These are phyloP conservation scores for Lizonia empirigonia DNA, from an alignment of 2,329 filamentous ascomycete species.

Conservation along the genomic window DNA sequence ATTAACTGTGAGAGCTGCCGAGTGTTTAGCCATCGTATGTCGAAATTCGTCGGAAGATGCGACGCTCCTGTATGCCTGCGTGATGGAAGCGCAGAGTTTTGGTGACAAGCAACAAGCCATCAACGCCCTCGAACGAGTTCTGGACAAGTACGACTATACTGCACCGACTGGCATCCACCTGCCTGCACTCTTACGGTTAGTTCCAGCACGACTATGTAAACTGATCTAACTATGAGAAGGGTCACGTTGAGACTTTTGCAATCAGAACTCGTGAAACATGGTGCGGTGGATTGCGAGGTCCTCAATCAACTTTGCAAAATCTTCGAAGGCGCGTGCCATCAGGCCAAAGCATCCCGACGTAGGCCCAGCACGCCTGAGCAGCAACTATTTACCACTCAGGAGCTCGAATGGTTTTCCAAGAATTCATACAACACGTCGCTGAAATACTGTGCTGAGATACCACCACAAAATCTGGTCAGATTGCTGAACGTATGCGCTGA, in stretches of 20 bases:
- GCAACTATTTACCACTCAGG: constrained; percentile 61
- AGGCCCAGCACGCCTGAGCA: constrained; percentile 50
- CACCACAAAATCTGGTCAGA: constrained; percentile 59
- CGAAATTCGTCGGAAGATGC: constrained; percentile 59
- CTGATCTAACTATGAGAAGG: constrained; percentile 31
- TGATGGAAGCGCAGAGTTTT: constrained; percentile 72
- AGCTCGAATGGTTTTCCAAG: constrained; percentile 83
- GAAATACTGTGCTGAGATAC: constrained; percentile 64
- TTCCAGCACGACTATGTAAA: constrained; percentile 14
- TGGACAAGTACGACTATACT: constrained; percentile 60
- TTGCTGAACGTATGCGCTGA: constrained; percentile 58
- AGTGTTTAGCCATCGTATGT: constrained; percentile 67
- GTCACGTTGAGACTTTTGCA: constrained; percentile 55
- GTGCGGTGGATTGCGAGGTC: constrained; percentile 31
- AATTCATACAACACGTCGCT: constrained; percentile 81
- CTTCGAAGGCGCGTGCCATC: constrained; percentile 58
- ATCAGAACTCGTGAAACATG: constrained; percentile 48
- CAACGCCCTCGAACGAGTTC: constrained; percentile 63
- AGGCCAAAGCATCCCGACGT: constrained; percentile 53
- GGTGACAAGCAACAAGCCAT: constrained; percentile 67
- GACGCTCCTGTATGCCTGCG: constrained; percentile 78
- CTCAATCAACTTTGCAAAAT: constrained; percentile 60
- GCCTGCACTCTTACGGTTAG: constrained; percentile 68
- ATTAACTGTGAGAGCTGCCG: constrained; percentile 54
- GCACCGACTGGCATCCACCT: constrained; percentile 60